phyloP scores from a whole-genome alignment of 768 basidiomycete species.

The Phlebiopsis flavidoalba region DNA sequence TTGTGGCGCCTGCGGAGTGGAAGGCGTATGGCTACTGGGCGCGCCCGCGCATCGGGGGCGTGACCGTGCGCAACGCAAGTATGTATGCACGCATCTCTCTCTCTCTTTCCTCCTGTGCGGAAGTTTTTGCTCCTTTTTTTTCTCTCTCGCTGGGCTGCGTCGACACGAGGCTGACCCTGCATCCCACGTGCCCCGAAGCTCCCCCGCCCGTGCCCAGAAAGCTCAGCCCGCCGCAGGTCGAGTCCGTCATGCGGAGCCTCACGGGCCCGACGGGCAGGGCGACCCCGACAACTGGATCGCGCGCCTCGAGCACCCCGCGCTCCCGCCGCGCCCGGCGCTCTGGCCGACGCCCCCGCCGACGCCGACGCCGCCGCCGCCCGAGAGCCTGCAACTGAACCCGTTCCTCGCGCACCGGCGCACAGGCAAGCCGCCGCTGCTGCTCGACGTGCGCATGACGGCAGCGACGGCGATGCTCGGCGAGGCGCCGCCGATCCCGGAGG shows the following conservation, averaged over 20 bases:
- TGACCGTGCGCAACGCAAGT: constrained; percentile 42
- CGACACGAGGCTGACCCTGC: constrained; percentile 9
- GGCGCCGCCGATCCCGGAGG: constrained; percentile 11
- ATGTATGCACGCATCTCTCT: constrained; percentile 4
- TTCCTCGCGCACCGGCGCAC: constrained; percentile 42
- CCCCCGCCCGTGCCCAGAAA: constrained; percentile 20
- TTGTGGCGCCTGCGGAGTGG: constrained; percentile 38
- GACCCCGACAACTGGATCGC: constrained; percentile 45
- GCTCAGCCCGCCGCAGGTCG: constrained; percentile 17
- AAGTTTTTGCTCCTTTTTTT: not conserved
- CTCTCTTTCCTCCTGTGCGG: not conserved
- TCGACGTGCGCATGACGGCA: constrained; percentile 36
- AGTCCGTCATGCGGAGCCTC: constrained; percentile 31
- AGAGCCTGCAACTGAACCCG: constrained; percentile 52
- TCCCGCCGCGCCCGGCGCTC: constrained; percentile 47
- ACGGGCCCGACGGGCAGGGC: constrained; percentile 18
- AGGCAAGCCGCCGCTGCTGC: constrained; percentile 40
- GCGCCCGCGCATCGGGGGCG: constrained; percentile 36
- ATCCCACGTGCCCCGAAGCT: constrained; percentile 10
- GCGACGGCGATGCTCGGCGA: constrained; percentile 14
- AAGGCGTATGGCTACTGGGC: constrained; percentile 53
- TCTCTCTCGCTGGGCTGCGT: not conserved
- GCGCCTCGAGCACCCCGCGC: constrained; percentile 40
- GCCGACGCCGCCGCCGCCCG: constrained; percentile 35
- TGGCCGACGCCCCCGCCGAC: constrained; percentile 32